A percentile compares a stretch with the other conserved stretches of the same genome.
phyloP scores from a whole-genome alignment of 805 yeast genomes.

The Metschnikowia lachancei region DNA sequence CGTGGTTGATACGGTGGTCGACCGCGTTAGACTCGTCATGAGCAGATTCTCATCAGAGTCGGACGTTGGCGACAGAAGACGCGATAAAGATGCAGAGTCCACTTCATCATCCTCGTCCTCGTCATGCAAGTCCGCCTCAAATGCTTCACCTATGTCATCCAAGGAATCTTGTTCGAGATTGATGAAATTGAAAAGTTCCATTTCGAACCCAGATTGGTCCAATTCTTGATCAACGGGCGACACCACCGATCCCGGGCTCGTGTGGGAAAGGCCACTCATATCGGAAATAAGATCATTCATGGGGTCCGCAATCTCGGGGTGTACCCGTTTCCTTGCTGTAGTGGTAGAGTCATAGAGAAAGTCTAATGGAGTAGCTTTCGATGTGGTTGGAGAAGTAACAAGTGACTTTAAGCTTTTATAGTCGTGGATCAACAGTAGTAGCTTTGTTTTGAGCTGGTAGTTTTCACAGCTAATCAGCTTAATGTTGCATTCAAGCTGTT shows the following conservation, averaged over 20 bases:
- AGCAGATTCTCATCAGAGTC: conserved; percentile 35
- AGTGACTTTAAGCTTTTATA: conserved; percentile 35
- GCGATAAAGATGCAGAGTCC: conserved; percentile 30
- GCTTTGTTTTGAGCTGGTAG: conserved; percentile 31
- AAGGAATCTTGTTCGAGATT: conserved; percentile 27
- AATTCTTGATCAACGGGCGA: conserved; percentile 10
- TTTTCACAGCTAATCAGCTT: conserved; percentile 32
- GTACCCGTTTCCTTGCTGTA: conserved; percentile 20
- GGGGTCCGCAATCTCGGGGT: conserved; percentile 19
- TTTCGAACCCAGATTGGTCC: conserved; percentile 11
- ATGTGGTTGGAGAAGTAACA: conserved; percentile 22
- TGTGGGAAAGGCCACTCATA: conserved; percentile 29
- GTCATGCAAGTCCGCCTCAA: conserved; percentile 13
- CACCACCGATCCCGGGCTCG: conserved; percentile 14
- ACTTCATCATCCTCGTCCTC: conserved; percentile 23
- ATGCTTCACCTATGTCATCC: conserved; percentile 9
- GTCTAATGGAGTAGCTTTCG: conserved; percentile 6
- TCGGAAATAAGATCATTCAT: conserved; percentile 29
- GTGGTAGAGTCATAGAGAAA: conserved; percentile 20
- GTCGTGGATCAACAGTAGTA: conserved; percentile 39
- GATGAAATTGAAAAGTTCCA: conserved; percentile 26
- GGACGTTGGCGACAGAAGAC: conserved; percentile 39
- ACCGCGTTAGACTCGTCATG: conserved; percentile 40
- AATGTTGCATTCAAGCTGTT: conserved; percentile 18
- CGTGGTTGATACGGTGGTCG: conserved; percentile 41